phyloP scores from a whole-genome alignment of 495 filamentous ascomycete genomes.

The Bacidia gigantensis region DNA sequence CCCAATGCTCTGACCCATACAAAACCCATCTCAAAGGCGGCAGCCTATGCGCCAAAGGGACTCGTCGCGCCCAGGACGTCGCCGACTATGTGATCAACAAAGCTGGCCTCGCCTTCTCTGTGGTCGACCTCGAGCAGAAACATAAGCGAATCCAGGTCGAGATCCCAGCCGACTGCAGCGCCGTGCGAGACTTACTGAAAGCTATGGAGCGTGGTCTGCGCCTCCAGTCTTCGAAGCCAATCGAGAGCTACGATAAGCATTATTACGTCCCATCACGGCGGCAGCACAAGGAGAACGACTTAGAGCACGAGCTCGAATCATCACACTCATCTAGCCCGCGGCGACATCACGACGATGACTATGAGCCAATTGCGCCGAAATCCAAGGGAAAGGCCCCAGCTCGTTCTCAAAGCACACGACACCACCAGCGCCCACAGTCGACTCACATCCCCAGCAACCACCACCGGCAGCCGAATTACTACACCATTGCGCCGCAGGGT shows the following conservation, averaged over 20 bases:
- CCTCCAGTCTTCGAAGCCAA: neutral
- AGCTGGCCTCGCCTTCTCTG: constrained; percentile 34
- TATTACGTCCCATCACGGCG: neutral
- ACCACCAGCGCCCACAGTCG: neutral
- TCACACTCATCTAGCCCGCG: neutral
- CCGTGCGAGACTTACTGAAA: constrained; percentile 31
- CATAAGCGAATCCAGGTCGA: constrained; percentile 29
- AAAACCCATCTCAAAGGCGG: constrained; percentile 23
- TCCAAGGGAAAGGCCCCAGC: neutral
- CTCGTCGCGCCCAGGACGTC: constrained; percentile 33
- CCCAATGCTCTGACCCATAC: constrained; percentile 28
- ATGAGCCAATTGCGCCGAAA: neutral
- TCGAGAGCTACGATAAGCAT: neutral
- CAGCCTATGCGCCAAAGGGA: constrained; percentile 36
- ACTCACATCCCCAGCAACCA: neutral
- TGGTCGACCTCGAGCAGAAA: constrained; percentile 33
- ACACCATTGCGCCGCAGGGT: neutral
- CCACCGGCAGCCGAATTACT: neutral
- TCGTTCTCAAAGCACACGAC: neutral
- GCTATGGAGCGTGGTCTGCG: constrained; percentile 35
- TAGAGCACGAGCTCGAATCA: neutral
- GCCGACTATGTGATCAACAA: constrained; percentile 35
- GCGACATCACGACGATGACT: neutral
- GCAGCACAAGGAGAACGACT: neutral
- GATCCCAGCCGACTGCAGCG: constrained; percentile 29